Evolutionary conservation across 108 stramenopile species (phyloP).

Genomic region (Cylindrotheca fusiformis): DNA sequence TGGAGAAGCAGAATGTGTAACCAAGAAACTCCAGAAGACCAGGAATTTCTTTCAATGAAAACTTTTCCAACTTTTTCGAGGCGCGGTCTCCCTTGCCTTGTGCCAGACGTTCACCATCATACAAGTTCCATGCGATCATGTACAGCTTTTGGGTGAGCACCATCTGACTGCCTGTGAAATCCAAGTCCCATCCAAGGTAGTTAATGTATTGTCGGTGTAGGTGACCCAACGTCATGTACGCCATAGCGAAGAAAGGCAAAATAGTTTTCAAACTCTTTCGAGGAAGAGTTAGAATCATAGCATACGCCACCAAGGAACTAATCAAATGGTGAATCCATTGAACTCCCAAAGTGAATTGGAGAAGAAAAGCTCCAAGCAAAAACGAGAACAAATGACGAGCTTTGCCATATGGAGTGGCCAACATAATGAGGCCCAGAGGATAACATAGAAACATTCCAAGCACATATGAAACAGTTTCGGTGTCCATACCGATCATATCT

Average conservation of each 20-base stretch:
- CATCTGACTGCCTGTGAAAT: constrained; percentile 96
- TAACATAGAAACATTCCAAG: constrained; percentile 88
- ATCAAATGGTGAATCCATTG: constrained; percentile 98
- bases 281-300: constrained; percentile 76
- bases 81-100: constrained; percentile 66
- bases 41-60: constrained; percentile 78
- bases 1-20: constrained; percentile 95
- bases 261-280: constrained; percentile 62
- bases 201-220: constrained; percentile 94
- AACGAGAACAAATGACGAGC: constrained; percentile 88
- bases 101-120: constrained; percentile 82
- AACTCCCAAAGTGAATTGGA: constrained; percentile 87
- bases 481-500: constrained; percentile 78
- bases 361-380: constrained; percentile 83
- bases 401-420: constrained; percentile 72
- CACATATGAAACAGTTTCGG: constrained; percentile 81
- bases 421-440: constrained; percentile 87
- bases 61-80: constrained; percentile 77
- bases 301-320: constrained; percentile 83
- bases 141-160: constrained; percentile 96
- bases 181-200: constrained; percentile 95
- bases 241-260: constrained; percentile 87
- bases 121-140: constrained; percentile 95
- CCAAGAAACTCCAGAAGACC: constrained; percentile 90
- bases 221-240: constrained; percentile 88